Base-by-base conservation (phyloP, 257 asterid species). In the Rubia yunnanensis region DNA sequence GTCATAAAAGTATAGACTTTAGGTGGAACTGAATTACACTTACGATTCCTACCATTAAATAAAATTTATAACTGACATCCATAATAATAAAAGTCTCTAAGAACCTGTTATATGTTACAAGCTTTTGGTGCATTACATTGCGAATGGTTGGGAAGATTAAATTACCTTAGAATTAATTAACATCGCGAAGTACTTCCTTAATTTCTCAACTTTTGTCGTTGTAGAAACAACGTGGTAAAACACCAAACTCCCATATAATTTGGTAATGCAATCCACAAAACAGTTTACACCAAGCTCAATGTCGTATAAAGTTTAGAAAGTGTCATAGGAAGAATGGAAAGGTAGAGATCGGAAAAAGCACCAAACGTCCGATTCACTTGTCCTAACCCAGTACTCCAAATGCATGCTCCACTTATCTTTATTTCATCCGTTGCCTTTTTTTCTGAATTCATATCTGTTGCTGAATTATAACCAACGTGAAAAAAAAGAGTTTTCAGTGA, bases 401-500 rank as follows among this genome's bases (percentile, higher is more conserved):
- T 67, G 64, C 76, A 78, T 76, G 1, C 55, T 50, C 32, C n/a
- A 22, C 65, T 34, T 5, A 32, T 44, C 61, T 27, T 54, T n/a
- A n/a, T n/a, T n/a, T 52, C 50, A 22, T 56, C 54, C n/a, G n/a
- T n/a, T n/a, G 24, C 23, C 48, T 41, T 26, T 35, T n/a, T 50
- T 50, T 50, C 5, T 26, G 57, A 27, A 9, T 39, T 39, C 48
- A 3, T 10, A 39, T 39, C 48, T 39, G n/a, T n/a, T n/a, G n/a
- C n/a, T n/a, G n/a, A n/a, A n/a, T n/a, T n/a, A n/a, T n/a, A n/a
- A 64, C 41, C 66, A 41, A 66, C 41, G 68, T 63, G 24, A 34
- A 56, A 56, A 70, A 64, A 83, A 75, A 73, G 81, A 80, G 85
- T 82, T 79, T 85, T 85, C 84, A 83, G 88, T 80, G 85, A 82